These are phyloP conservation scores for Xylaria longipes DNA, from an alignment of 495 filamentous ascomycete species.

Conservation along the genomic window DNA sequence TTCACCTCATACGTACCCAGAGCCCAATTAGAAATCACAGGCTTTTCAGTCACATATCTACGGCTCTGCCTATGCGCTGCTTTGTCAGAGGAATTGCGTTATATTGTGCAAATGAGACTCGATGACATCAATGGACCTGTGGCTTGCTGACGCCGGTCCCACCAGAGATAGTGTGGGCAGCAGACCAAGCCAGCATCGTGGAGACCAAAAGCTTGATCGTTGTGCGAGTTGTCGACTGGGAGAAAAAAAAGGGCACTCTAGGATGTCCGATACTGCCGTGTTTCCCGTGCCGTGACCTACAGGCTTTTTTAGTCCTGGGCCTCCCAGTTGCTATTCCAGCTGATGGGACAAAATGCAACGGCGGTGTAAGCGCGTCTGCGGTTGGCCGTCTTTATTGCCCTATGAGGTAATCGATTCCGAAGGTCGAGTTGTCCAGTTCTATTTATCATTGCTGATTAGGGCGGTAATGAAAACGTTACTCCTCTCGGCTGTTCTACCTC, in stretches of 20 bases:
- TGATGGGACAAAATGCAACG: not conserved
- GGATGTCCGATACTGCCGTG: not conserved
- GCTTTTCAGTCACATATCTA: not conserved
- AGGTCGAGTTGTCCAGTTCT: not conserved
- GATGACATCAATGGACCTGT: slow-evolving; percentile 3
- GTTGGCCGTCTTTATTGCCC: not conserved
- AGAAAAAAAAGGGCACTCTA: not conserved
- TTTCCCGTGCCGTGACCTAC: slow-evolving; percentile 3
- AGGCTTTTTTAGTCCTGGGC: not conserved
- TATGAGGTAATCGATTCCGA: not conserved
- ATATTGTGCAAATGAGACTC: slow-evolving; percentile 15
- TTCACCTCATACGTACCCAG: slow-evolving; percentile 19
- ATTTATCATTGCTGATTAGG: not conserved
- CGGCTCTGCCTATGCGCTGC: not conserved
- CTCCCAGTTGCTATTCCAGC: not conserved
- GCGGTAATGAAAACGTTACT: not conserved
- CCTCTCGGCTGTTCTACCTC: not conserved
- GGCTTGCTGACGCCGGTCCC: not conserved
- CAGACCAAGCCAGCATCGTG: not conserved
- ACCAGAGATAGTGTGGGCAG: not conserved
- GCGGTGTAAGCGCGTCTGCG: not conserved
- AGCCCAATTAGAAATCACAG: not conserved
- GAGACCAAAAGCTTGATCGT: not conserved
- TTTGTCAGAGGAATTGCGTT: not conserved
- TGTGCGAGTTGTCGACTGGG: not conserved